Conservation (phyloP, 2,329 filamentous ascomycete species). For the Didymella arachidicola region DNA sequence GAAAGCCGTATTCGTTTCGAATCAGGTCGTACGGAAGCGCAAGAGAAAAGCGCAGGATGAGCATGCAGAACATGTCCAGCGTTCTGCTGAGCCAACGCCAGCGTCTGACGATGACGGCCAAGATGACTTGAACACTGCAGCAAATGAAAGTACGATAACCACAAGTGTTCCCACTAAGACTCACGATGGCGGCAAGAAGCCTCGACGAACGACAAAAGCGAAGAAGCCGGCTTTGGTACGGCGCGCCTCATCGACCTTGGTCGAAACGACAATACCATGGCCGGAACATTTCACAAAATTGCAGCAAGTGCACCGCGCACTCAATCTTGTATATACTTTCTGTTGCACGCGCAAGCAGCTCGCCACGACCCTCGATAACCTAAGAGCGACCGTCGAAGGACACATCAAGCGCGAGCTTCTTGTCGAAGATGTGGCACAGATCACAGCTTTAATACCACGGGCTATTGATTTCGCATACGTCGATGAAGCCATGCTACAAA, state of each 20-base stretch:
- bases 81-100: slow-evolving; percentile 14
- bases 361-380: slow-evolving; percentile 88
- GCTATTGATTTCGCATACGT: slow-evolving; percentile 86
- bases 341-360: slow-evolving; percentile 92
- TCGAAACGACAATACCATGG: slow-evolving; percentile 70
- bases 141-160: slow-evolving; percentile 41
- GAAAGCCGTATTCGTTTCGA: slow-evolving; percentile 56
- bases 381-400: slow-evolving; percentile 82
- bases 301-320: slow-evolving; percentile 78
- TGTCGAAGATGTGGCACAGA: slow-evolving; percentile 81
- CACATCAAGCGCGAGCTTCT: slow-evolving; percentile 76
- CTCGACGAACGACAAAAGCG: slow-evolving; percentile 54
- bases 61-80: slow-evolving; percentile 28
- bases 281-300: slow-evolving; percentile 76
- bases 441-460: slow-evolving; percentile 78
- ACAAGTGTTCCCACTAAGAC: slow-evolving; percentile 63
- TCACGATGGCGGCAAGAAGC: slow-evolving; percentile 64
- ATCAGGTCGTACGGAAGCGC: slow-evolving; percentile 55
- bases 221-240: slow-evolving; percentile 52
- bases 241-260: slow-evolving; percentile 57
- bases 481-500: slow-evolving; percentile 81
- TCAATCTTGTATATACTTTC: slow-evolving; percentile 95
- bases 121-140: slow-evolving; percentile 19
- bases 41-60: slow-evolving; percentile 48
- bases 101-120: slow-evolving; percentile 1